phyloP scores from a whole-genome alignment of 768 basidiomycete genomes.

The Tricholoma furcatifolium region DNA sequence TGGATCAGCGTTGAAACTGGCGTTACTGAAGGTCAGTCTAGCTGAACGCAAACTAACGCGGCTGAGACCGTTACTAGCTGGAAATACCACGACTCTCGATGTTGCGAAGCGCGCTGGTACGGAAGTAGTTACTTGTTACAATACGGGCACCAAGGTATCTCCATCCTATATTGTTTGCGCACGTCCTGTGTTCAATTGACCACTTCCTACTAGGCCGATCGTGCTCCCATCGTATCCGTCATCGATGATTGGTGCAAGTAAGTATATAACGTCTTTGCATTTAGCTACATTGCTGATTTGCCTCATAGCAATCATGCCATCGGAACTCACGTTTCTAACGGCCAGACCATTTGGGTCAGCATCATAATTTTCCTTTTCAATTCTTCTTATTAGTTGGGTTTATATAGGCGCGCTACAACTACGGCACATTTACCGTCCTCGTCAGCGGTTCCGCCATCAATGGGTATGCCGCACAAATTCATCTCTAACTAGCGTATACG shows the following conservation, averaged over 20 bases:
- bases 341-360: not conserved
- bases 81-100: not conserved
- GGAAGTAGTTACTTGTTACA: conserved; percentile 9
- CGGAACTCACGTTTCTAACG: not conserved
- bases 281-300: not conserved
- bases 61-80: not conserved
- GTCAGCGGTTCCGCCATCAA: conserved; percentile 10
- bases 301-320: not conserved
- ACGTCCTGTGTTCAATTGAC: not conserved
- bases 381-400: not conserved
- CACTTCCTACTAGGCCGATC: conserved; percentile 2
- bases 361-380: not conserved
- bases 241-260: conserved; percentile 12
- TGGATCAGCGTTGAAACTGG: conserved; percentile 8
- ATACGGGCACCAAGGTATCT: conserved; percentile 2
- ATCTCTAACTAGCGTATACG: not conserved
- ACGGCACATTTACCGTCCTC: conserved; percentile 6
- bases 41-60: not conserved
- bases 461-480: not conserved
- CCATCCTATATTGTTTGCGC: not conserved
- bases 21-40: conserved; percentile 2
- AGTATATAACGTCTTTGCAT: not conserved
- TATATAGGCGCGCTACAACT: conserved; percentile 6
- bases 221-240: conserved; percentile 8
- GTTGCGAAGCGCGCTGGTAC: conserved; percentile 1